phyloP scores from a whole-genome alignment of 2,329 filamentous ascomycete species.

The Aureobasidium melanogenum region DNA sequence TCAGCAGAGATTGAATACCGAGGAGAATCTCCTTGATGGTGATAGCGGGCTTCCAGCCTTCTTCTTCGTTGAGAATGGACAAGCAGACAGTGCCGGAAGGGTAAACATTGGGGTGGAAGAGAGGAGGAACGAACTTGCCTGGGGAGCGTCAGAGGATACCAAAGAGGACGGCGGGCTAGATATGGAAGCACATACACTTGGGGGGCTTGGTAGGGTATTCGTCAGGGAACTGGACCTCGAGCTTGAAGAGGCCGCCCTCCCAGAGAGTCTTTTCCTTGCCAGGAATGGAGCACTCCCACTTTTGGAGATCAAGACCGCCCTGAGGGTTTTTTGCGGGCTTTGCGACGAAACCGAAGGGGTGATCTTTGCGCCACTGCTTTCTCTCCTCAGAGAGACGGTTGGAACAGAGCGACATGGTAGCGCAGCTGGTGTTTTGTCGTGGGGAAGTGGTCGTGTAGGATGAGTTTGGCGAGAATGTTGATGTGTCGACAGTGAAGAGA shows the following conservation, averaged over 20 bases:
- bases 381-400: constrained; percentile 84
- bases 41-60: constrained; percentile 97
- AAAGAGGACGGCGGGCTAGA: neutral
- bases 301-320: constrained; percentile 82
- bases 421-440: neutral
- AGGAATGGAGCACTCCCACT: constrained; percentile 93
- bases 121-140: constrained; percentile 94
- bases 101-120: constrained; percentile 98
- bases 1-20: constrained; percentile 88
- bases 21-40: constrained; percentile 97
- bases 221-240: constrained; percentile 87
- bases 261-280: constrained; percentile 96
- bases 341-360: constrained; percentile 96
- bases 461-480: neutral
- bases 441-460: neutral
- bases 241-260: constrained; percentile 95
- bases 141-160: constrained; percentile 9
- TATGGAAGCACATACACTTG: constrained; percentile 62
- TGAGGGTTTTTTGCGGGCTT: constrained; percentile 71
- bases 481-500: neutral
- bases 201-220: constrained; percentile 98
- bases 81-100: constrained; percentile 95
- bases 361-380: constrained; percentile 94
- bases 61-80: constrained; percentile 95
- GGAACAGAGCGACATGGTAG: constrained; percentile 71